Evolutionary conservation across 2,329 filamentous ascomycete genomes (phyloP).

Genomic region (Lasiodiplodia gonubiensis): DNA sequence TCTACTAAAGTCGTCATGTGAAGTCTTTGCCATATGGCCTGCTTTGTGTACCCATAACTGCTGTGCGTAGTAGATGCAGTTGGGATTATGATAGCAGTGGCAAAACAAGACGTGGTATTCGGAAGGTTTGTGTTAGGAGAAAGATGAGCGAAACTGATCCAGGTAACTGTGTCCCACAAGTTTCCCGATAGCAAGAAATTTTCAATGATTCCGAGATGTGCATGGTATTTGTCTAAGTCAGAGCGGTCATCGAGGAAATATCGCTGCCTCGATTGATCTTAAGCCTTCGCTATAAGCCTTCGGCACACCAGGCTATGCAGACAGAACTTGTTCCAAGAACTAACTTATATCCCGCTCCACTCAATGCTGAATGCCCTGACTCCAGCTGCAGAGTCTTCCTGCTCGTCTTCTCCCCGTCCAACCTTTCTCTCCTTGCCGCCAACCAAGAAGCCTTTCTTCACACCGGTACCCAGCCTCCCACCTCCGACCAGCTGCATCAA

Average conservation of each 20-base stretch:
- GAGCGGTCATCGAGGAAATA: neutral
- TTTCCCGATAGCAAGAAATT: neutral
- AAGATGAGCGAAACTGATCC: too few species aligned
- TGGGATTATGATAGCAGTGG: too few species aligned
- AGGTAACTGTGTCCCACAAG: too few species aligned
- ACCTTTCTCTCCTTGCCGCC: constrained; percentile 66
- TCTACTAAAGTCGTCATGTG: too few species aligned
- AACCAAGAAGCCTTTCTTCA: constrained; percentile 93
- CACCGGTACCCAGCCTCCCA: constrained; percentile 86
- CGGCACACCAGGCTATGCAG: neutral
- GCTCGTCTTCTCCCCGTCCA: constrained; percentile 30
- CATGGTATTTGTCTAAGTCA: neutral
- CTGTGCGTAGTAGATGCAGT: too few species aligned
- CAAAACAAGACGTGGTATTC: too few species aligned
- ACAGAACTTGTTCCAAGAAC: neutral
- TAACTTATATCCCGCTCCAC: constrained; percentile 28
- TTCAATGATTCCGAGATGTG: neutral
- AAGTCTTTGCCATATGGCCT: too few species aligned
- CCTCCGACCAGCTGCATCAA: constrained; percentile 85
- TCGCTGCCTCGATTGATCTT: neutral
- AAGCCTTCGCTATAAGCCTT: neutral
- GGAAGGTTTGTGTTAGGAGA: too few species aligned
- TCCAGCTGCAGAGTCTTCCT: neutral
- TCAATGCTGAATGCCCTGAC: constrained; percentile 28
- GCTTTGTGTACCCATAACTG: too few species aligned